Conservation (phyloP, 2,329 filamentous ascomycete species). For the Gnomoniopsis sp. region DNA sequence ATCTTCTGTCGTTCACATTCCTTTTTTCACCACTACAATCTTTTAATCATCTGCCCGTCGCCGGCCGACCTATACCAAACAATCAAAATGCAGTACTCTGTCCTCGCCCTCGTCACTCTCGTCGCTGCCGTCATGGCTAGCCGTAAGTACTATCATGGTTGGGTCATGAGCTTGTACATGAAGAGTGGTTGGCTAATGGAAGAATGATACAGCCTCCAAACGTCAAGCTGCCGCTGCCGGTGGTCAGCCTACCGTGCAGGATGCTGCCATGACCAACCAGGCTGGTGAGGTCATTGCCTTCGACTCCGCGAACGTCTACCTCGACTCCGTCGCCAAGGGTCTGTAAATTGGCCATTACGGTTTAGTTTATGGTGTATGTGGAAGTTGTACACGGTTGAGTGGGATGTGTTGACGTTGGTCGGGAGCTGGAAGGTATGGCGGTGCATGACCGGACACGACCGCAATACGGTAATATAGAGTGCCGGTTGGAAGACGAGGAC, state of each 20-base stretch:
- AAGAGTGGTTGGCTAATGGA: fast-evolving
- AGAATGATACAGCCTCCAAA: slow-evolving; percentile 20
- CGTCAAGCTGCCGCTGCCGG: slow-evolving; percentile 26
- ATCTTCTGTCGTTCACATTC: slow-evolving; percentile 21
- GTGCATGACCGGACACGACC: neutral
- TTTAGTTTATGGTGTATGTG: too few relatives aligned
- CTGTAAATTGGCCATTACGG: slow-evolving; percentile 31
- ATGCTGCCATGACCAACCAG: slow-evolving; percentile 43
- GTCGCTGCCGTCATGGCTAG: slow-evolving; percentile 42
- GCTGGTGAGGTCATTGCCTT: slow-evolving; percentile 45
- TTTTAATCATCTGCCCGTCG: slow-evolving; percentile 40
- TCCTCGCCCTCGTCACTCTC: slow-evolving; percentile 44
- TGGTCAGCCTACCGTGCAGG: slow-evolving; percentile 30
- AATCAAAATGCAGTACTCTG: slow-evolving; percentile 47
- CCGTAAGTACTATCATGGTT: neutral
- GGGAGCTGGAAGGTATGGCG: neutral
- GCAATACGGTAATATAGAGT: neutral
- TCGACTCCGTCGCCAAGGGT: slow-evolving; percentile 34
- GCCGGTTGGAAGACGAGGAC: neutral
- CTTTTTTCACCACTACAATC: slow-evolving; percentile 24
- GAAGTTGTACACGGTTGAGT: too few relatives aligned
- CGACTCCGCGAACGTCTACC: slow-evolving; percentile 39
- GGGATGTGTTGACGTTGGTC: neutral
- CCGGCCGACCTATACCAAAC: slow-evolving; percentile 43
- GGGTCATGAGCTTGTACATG: too few relatives aligned